Evolutionary conservation across 345 rosid genomes (phyloP), one percentile per base, ranked within the genome.

Genomic region (Citrus reticulata): DNA sequence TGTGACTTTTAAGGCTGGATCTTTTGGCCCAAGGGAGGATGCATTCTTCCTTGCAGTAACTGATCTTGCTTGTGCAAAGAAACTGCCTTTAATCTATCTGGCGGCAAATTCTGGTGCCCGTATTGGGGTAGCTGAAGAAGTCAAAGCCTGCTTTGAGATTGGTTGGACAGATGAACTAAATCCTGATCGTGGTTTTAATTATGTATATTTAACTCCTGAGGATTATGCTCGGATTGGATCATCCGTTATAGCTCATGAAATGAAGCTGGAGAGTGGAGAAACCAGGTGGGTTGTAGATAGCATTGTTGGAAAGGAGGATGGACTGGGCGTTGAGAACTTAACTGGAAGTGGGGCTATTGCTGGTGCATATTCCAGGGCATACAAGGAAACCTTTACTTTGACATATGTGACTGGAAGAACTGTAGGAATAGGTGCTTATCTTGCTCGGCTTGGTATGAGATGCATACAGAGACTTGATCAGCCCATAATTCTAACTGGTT

Each of bases 61-160:
- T 70, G 95, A 94, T 80, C 94, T 94, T 40, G 99, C 99, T 66
- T 97, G 99, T 82, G 80, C 84, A 61, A 87, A 89, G 89, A 97
- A 93, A 84, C 85, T 97, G 72, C 99, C 99, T 46, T 79, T 97
- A 71, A 91, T 97, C 78, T 97, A 97, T 87, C 86, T 97, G 91
- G 99, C 99, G 40, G 99, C 95, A 59, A 97, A 97, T 81, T 97
- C 99, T 59, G 99, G 99, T 77, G 99, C 99, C 17, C 94, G 99
- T 42, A 91, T 97, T 49, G 99, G 99, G 13, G 95, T 91, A 39
- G 98, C 98, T 54, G 99, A 94, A 82, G 99, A 97, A 91, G 93
- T 97, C 71, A 94, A 93, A 82, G 82, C 91, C 71, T 89, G 93
- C 82, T 97, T 97, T 84, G 91, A 92, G 87, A 89, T 97, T 39